Evolutionary conservation across 805 yeast genomes (phyloP).

Genomic region (Saccharomycopsis lassenensis): DNA sequence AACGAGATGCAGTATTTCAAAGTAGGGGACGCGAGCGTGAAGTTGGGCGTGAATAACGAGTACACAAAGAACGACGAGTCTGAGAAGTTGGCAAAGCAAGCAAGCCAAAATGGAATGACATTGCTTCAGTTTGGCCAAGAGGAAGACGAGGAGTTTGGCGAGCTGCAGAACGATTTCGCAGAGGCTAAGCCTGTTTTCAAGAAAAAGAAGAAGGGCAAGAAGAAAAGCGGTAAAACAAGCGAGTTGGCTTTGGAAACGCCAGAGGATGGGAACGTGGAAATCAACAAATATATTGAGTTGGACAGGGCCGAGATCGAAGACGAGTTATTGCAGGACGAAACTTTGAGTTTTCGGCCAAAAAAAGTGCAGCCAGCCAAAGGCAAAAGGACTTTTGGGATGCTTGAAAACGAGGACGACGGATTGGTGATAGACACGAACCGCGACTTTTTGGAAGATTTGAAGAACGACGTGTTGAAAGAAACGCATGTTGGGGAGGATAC

Average conservation of each 20-base stretch:
- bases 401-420: slow-evolving; percentile 12
- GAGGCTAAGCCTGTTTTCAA: slow-evolving; percentile 6
- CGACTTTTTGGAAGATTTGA: slow-evolving; percentile 23
- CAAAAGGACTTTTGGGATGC: slow-evolving; percentile 1
- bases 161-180: slow-evolving; percentile 2
- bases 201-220: slow-evolving; percentile 13
- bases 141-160: slow-evolving; percentile 7
- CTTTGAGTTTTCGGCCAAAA: too few species aligned
- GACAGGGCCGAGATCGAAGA: too few species aligned
- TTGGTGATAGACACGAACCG: slow-evolving; percentile 23
- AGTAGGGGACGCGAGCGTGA: slow-evolving; percentile 17
- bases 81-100: slow-evolving; percentile 8
- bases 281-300: slow-evolving; percentile 3
- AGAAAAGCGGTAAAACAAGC: slow-evolving; percentile 19
- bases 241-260: slow-evolving; percentile 20
- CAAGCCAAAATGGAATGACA: slow-evolving; percentile 7
- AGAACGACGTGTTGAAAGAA: slow-evolving; percentile 16
- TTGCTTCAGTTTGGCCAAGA: slow-evolving; percentile 10
- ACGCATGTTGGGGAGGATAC: background rate
- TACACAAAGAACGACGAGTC: slow-evolving; percentile 1
- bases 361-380: slow-evolving; percentile 4
- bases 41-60: slow-evolving; percentile 4
- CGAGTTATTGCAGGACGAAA: too few species aligned
- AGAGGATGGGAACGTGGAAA: slow-evolving; percentile 1
- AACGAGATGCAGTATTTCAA: slow-evolving; percentile 18